Percentiles rank a stretch among this genome's conserved stretches.
Conservation (phyloP, 2,329 filamentous ascomycete species). For the Trichoderma koningiopsis region DNA sequence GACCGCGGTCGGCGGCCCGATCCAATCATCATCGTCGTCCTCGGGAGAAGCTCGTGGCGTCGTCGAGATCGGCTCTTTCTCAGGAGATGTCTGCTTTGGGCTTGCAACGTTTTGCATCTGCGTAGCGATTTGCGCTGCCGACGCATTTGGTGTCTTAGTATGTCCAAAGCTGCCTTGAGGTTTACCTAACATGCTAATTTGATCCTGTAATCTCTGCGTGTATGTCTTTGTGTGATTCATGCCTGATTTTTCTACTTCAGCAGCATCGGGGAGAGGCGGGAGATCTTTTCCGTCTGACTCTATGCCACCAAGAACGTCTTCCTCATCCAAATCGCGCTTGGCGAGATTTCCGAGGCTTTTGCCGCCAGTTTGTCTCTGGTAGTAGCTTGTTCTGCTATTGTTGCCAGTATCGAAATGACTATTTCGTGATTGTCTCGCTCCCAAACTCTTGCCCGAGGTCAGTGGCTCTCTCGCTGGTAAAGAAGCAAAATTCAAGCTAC, state of each 20-base stretch:
- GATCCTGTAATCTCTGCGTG: slow-evolving; percentile 90
- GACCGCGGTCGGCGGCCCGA: slow-evolving; percentile 51
- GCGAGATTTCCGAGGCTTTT: slow-evolving; percentile 64
- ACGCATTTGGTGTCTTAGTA: slow-evolving; percentile 49
- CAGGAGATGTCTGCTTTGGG: slow-evolving; percentile 36
- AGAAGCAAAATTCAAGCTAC: slow-evolving; percentile 91
- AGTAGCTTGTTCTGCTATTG: slow-evolving; percentile 69
- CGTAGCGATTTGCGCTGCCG: slow-evolving; percentile 25
- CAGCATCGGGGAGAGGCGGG: slow-evolving; percentile 34
- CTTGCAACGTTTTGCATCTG: slow-evolving; percentile 36
- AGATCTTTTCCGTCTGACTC: slow-evolving; percentile 51
- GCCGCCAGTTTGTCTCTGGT: slow-evolving; percentile 71
- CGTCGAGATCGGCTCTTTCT: slow-evolving; percentile 40
- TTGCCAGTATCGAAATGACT: slow-evolving; percentile 77
- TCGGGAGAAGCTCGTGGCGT: slow-evolving; percentile 63
- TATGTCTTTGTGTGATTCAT: slow-evolving; percentile 77
- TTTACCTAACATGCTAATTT: slow-evolving; percentile 75
- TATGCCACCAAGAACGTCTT: slow-evolving; percentile 55
- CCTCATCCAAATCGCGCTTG: slow-evolving; percentile 48
- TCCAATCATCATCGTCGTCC: slow-evolving; percentile 63
- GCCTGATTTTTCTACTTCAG: slow-evolving; percentile 50
- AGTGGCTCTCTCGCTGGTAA: slow-evolving; percentile 89
- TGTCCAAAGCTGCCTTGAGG: slow-evolving; percentile 51
- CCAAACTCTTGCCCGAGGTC: slow-evolving; percentile 80
- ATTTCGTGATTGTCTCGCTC: slow-evolving; percentile 69